Conservation (phyloP, 2,329 filamentous ascomycete species). For the Clarireedia monteithiana region DNA sequence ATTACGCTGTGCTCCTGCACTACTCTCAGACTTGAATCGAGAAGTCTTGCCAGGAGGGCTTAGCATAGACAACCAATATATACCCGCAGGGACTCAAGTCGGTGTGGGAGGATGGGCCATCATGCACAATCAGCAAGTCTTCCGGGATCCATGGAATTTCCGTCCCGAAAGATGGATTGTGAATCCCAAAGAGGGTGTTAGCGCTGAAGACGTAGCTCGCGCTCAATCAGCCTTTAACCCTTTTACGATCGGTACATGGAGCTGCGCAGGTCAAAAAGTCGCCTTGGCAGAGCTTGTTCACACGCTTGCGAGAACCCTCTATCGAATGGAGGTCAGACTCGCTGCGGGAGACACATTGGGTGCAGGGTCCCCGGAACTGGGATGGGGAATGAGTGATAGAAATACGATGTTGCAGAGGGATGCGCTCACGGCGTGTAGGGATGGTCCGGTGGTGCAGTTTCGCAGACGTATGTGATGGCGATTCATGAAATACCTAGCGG, state of each 20-base stretch:
- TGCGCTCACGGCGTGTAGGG: neutral
- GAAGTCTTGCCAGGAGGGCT: conserved; percentile 16
- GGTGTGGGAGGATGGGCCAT: conserved; percentile 38
- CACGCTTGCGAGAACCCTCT: conserved; percentile 14
- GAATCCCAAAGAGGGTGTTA: neutral
- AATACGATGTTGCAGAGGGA: neutral
- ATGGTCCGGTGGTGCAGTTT: conserved; percentile 1
- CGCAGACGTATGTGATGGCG: neutral
- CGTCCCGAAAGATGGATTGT: conserved; percentile 39
- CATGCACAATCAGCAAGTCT: conserved; percentile 38
- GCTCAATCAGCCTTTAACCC: conserved; percentile 20
- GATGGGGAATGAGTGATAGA: neutral
- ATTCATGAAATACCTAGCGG: neutral
- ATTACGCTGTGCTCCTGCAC: neutral
- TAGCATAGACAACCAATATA: conserved; percentile 21
- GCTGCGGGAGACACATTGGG: conserved; percentile 36
- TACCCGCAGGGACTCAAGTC: conserved; percentile 36
- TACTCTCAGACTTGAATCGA: conserved; percentile 2
- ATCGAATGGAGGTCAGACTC: conserved; percentile 10
- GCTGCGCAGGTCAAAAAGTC: conserved; percentile 22
- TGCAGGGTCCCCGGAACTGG: conserved; percentile 40
- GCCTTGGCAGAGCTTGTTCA: conserved; percentile 21
- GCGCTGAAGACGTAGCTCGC: neutral
- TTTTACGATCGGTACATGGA: conserved; percentile 20
- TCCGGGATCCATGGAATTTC: conserved; percentile 33